phyloP scores from a whole-genome alignment of 306 rosid genomes.

The Pyrus betulifolia region DNA sequence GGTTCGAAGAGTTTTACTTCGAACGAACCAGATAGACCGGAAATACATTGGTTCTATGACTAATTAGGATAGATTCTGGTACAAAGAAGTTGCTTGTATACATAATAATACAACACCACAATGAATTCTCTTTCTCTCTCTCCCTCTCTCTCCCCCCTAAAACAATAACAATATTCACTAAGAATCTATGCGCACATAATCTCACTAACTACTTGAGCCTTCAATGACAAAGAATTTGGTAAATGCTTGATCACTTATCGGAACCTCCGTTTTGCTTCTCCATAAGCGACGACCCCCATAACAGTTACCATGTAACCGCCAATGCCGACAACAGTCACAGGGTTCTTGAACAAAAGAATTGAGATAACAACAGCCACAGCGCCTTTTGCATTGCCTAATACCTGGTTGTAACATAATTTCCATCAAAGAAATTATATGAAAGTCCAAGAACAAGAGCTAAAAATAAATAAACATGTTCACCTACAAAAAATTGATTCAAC shows the following conservation, averaged over 20 bases:
- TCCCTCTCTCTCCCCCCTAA: too few species aligned
- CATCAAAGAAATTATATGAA: neutral
- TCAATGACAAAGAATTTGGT: neutral
- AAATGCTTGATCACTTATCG: slow-evolving; percentile 35
- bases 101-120: neutral
- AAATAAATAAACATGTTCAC: neutral
- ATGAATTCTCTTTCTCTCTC: neutral
- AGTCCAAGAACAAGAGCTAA: neutral
- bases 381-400: slow-evolving; percentile 94
- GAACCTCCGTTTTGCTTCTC: slow-evolving; percentile 88
- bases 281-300: slow-evolving; percentile 74
- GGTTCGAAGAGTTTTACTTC: neutral
- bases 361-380: slow-evolving; percentile 96
- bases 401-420: slow-evolving; percentile 38
- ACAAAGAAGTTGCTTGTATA: neutral
- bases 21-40: neutral
- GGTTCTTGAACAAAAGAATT: slow-evolving; percentile 88
- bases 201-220: slow-evolving; percentile 11
- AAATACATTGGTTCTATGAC: neutral
- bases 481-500: neutral
- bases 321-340: slow-evolving; percentile 81
- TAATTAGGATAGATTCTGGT: neutral
- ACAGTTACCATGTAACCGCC: slow-evolving; percentile 77
- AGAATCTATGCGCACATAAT: slow-evolving; percentile 24
- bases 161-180: slow-evolving; percentile 11